These are phyloP conservation scores for Komagataella populi DNA, from an alignment of 805 yeast genomes.

Conservation along the genomic window DNA sequence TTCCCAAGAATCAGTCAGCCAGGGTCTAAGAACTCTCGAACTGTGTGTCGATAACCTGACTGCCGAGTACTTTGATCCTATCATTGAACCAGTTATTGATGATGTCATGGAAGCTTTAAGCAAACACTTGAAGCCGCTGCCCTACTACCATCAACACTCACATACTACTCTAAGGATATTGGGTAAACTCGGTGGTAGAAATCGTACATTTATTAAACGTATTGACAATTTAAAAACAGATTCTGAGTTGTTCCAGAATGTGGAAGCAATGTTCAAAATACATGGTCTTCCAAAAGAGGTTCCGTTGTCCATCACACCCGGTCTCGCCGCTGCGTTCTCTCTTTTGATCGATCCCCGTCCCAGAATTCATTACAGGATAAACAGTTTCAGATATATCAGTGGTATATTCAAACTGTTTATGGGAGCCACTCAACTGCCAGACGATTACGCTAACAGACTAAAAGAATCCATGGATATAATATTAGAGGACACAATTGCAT, in stretches of 20 bases:
- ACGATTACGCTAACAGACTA: slow-evolving; percentile 27
- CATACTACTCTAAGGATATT: slow-evolving; percentile 88
- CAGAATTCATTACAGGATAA: slow-evolving; percentile 53
- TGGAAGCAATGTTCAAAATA: slow-evolving; percentile 54
- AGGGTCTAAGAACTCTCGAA: slow-evolving; percentile 89
- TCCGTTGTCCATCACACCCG: slow-evolving; percentile 74
- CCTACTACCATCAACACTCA: slow-evolving; percentile 88
- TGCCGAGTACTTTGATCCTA: slow-evolving; percentile 94
- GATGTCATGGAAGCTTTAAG: slow-evolving; percentile 91
- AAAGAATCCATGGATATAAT: slow-evolving; percentile 34
- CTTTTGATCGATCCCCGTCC: slow-evolving; percentile 56
- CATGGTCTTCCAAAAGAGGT: slow-evolving; percentile 52
- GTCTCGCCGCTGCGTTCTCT: slow-evolving; percentile 63
- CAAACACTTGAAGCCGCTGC: slow-evolving; percentile 82
- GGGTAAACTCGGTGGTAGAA: slow-evolving; percentile 95
- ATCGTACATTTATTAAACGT: slow-evolving; percentile 71
- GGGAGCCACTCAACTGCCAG: slow-evolving; percentile 36
- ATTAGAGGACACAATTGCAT: slow-evolving; percentile 16
- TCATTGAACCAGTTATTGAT: slow-evolving; percentile 89
- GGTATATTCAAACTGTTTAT: slow-evolving; percentile 57
- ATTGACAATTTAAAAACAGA: slow-evolving; percentile 50
- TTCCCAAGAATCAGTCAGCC: slow-evolving; percentile 81
- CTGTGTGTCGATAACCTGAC: slow-evolving; percentile 92
- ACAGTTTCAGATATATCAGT: slow-evolving; percentile 65
- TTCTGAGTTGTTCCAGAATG: slow-evolving; percentile 44